Percentiles rank a stretch among this genome's conserved stretches.
Conservation (phyloP, 139 green algal genomes). For the Astrephomene gubernaculifera region DNA sequence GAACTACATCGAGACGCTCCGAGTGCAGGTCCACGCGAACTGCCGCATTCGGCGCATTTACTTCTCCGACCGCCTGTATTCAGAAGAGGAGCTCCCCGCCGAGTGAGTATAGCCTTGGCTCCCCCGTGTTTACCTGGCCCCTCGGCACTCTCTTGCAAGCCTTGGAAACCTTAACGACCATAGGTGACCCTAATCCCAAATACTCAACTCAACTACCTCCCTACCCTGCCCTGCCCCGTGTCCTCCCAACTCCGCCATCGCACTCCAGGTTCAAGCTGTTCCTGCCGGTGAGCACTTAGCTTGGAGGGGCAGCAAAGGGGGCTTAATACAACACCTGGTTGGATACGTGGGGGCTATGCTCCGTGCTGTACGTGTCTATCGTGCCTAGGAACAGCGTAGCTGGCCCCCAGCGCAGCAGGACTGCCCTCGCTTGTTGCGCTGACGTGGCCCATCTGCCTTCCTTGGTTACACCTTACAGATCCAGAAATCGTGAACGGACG, state of each 20-base stretch:
- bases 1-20: conserved; percentile 95
- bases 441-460: too few species aligned
- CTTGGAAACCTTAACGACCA: too few species aligned
- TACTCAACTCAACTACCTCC: neutral
- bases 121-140: neutral
- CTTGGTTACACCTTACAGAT: too few species aligned
- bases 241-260: neutral
- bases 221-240: neutral
- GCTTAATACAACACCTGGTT: too few species aligned
- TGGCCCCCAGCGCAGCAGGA: too few species aligned
- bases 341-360: too few species aligned
- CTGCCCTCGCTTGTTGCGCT: too few species aligned
- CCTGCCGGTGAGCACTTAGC: conserved; percentile 75
- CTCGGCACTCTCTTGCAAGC: too few species aligned
- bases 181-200: neutral
- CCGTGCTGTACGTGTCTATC: too few species aligned
- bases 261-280: conserved; percentile 88
- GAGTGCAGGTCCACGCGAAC: conserved; percentile 95
- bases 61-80: conserved; percentile 95
- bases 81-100: conserved; percentile 96
- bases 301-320: too few species aligned
- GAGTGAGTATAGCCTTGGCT: conserved; percentile 73
- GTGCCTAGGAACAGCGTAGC: too few species aligned
- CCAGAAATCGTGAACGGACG: conserved; percentile 29
- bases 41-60: conserved; percentile 96